Conservation (phyloP, 2,329 filamentous ascomycete genomes). For the Endocalyx cinctus region DNA sequence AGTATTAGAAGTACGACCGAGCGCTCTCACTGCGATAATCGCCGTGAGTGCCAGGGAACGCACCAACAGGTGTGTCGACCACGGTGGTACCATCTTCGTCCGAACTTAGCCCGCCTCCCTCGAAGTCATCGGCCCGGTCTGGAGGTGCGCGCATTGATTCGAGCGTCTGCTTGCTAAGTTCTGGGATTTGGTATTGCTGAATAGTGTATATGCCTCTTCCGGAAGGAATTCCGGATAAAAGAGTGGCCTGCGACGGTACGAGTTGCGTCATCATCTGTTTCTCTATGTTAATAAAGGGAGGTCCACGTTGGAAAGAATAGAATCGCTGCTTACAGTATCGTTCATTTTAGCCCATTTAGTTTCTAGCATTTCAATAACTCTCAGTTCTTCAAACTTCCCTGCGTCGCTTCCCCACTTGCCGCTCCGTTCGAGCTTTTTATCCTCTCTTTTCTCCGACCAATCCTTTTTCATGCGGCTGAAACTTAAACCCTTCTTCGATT, state of each 20-base stretch:
- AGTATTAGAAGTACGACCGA: constrained; percentile 29
- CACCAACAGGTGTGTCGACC: constrained; percentile 20
- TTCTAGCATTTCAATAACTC: constrained; percentile 82
- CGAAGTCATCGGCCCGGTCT: constrained; percentile 39
- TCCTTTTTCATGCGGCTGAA: constrained; percentile 57
- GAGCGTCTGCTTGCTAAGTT: constrained; percentile 61
- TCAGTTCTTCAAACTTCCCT: constrained; percentile 76
- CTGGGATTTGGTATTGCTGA: constrained; percentile 62
- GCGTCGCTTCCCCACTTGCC: constrained; percentile 75
- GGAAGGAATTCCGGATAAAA: constrained; percentile 77
- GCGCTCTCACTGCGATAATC: constrained; percentile 22
- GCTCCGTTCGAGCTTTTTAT: constrained; percentile 71
- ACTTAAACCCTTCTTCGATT: constrained; percentile 45
- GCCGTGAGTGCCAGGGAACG: constrained; percentile 22
- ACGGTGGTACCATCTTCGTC: constrained; percentile 34
- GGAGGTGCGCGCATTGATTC: constrained; percentile 55
- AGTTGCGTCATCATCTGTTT: constrained; percentile 73
- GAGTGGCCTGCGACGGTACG: constrained; percentile 65
- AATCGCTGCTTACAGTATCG: constrained; percentile 66
- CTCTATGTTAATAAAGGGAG: too few species aligned
- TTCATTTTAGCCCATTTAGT: constrained; percentile 91
- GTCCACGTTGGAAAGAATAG: not conserved
- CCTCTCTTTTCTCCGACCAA: constrained; percentile 72
- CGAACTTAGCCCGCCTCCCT: constrained; percentile 35
- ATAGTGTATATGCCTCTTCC: constrained; percentile 80